Percentiles rank a stretch among this genome's conserved stretches.
These are phyloP conservation scores for Cordyceps cateniannulata DNA, from an alignment of 2,329 filamentous ascomycete genomes.

Conservation along the genomic window DNA sequence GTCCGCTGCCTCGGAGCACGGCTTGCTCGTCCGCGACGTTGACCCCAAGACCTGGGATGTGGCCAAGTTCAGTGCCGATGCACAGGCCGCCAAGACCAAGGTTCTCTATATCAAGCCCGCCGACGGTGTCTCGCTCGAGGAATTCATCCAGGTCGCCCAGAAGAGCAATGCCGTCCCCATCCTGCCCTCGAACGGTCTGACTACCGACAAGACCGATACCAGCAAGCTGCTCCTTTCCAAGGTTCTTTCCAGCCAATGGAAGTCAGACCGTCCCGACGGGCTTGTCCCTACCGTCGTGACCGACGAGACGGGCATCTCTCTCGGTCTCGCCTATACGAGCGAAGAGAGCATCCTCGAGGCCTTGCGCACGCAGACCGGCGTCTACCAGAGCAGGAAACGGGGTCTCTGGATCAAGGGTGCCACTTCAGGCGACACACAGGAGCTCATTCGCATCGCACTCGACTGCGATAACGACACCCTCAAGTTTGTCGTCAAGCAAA, in stretches of 20 bases:
- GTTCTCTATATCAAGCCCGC: slow-evolving; percentile 46
- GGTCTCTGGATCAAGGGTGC: slow-evolving; percentile 96
- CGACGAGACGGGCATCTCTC: slow-evolving; percentile 74
- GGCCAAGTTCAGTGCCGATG: slow-evolving; percentile 37
- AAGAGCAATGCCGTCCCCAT: slow-evolving; percentile 61
- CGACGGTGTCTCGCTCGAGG: slow-evolving; percentile 38
- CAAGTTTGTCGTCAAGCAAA: slow-evolving; percentile 83
- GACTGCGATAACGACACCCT: slow-evolving; percentile 94
- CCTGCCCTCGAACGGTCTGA: slow-evolving; percentile 63
- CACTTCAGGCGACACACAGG: slow-evolving; percentile 87
- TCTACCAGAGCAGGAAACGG: slow-evolving; percentile 93
- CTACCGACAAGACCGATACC: slow-evolving; percentile 57
- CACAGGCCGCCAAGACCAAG: slow-evolving; percentile 39
- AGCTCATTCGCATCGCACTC: slow-evolving; percentile 74
- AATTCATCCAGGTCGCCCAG: slow-evolving; percentile 41
- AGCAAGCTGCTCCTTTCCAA: slow-evolving; percentile 54
- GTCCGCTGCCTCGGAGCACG: slow-evolving; percentile 40
- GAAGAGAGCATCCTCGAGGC: slow-evolving; percentile 85
- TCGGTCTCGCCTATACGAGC: slow-evolving; percentile 93
- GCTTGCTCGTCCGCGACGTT: slow-evolving; percentile 47
- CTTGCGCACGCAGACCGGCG: slow-evolving; percentile 67
- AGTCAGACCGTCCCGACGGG: slow-evolving; percentile 74
- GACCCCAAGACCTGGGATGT: slow-evolving; percentile 37
- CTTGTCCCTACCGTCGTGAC: slow-evolving; percentile 87
- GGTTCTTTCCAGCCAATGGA: slow-evolving; percentile 68